Percentiles rank a stretch among this genome's conserved stretches.
Evolutionary conservation across 495 filamentous ascomycete species (phyloP).

Genomic region (Chaetomium fimeti): DNA sequence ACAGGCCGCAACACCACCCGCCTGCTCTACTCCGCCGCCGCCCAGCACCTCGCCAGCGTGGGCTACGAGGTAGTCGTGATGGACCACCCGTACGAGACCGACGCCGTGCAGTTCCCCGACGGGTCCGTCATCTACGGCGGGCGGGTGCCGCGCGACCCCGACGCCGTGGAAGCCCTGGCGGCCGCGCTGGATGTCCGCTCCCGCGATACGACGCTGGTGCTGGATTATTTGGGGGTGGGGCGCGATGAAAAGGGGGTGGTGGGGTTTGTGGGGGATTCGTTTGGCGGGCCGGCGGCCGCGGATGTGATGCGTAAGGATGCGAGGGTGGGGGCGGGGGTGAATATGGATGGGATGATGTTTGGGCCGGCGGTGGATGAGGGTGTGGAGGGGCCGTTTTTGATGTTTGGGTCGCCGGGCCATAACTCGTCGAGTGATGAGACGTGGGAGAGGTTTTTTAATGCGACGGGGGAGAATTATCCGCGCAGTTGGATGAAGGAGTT

Average conservation of each 20-base stretch:
- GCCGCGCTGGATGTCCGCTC: constrained; percentile 11
- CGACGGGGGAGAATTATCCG: background rate
- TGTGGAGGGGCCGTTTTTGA: constrained; percentile 3
- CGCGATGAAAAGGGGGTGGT: background rate
- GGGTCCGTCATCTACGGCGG: constrained; percentile 10
- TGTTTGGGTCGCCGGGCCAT: constrained; percentile 2
- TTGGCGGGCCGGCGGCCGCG: constrained; percentile 5
- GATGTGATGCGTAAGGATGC: constrained; percentile 3
- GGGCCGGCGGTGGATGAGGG: constrained; percentile 12
- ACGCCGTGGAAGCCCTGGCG: background rate
- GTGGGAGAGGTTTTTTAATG: constrained; percentile 2
- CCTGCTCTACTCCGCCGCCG: constrained; percentile 4
- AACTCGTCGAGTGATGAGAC: background rate
- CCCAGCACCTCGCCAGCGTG: constrained; percentile 9
- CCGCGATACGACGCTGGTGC: constrained; percentile 1
- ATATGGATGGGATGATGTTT: constrained; percentile 15
- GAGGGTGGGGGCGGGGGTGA: constrained; percentile 10
- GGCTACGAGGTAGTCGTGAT: constrained; percentile 13
- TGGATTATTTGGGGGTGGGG: constrained; percentile 5
- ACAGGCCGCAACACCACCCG: constrained; percentile 12
- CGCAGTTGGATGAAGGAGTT: constrained; percentile 4
- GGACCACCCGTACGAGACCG: constrained; percentile 18
- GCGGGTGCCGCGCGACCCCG: background rate
- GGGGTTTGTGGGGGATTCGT: constrained; percentile 13
- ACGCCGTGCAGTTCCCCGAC: constrained; percentile 17